Evolutionary conservation across 106 monocot genomes (phyloP).

Genomic region (Acorus calamus): DNA sequence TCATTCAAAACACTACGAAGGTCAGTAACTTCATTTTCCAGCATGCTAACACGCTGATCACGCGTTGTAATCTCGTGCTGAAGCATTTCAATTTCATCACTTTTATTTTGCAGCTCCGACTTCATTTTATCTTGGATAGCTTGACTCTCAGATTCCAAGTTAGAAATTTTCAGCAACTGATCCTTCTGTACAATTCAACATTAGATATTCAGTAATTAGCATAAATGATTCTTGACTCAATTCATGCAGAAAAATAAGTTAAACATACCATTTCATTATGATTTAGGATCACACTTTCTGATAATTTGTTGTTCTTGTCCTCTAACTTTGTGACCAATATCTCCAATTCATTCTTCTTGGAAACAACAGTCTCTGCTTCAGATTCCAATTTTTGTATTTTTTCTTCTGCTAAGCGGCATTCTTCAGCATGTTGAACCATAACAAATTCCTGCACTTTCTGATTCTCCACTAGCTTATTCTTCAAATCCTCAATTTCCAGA

Average conservation of each 20-base stretch:
- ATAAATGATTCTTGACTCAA: constrained; percentile 1
- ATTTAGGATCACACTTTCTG: constrained; percentile 36
- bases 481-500: constrained; percentile 35
- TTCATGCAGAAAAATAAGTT: constrained; percentile 1
- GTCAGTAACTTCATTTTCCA: constrained; percentile 53
- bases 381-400: constrained; percentile 46
- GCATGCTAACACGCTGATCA: constrained; percentile 32
- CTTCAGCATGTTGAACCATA: constrained; percentile 95
- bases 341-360: constrained; percentile 47
- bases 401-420: constrained; percentile 80
- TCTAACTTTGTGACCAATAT: constrained; percentile 38
- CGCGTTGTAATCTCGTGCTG: constrained; percentile 35
- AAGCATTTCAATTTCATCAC: constrained; percentile 34
- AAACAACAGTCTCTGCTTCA: constrained; percentile 38
- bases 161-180: constrained; percentile 41
- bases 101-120: constrained; percentile 32
- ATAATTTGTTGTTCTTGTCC: constrained; percentile 39
- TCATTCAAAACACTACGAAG: constrained; percentile 42
- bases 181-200: constrained; percentile 50
- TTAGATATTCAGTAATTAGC: constrained; percentile 4
- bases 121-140: constrained; percentile 39
- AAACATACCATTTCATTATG: constrained; percentile 60
- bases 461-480: constrained; percentile 48
- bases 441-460: constrained; percentile 74
- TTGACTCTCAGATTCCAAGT: constrained; percentile 53